phyloP scores from a whole-genome alignment of 148 eudicot genomes.

The Polygonum aviculare region DNA sequence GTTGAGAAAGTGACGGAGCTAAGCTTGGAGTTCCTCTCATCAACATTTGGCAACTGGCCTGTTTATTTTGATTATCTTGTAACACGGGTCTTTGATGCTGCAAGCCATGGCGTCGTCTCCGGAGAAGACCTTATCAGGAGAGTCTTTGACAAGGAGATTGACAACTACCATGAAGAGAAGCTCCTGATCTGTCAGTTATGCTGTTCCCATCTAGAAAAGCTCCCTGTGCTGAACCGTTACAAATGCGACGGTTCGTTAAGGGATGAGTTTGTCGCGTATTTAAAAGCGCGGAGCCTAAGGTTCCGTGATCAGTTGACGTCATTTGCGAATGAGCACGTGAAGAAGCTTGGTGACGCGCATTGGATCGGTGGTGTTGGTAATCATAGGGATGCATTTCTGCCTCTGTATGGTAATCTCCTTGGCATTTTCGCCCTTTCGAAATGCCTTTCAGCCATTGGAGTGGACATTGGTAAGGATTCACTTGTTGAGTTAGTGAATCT shows the following conservation, averaged over 20 bases:
- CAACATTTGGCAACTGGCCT: constrained; percentile 62
- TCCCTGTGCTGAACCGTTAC: constrained; percentile 26
- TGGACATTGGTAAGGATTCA: constrained; percentile 25
- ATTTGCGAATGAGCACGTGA: constrained; percentile 30
- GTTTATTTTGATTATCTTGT: constrained; percentile 58
- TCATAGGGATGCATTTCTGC: constrained; percentile 88
- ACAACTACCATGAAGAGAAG: constrained; percentile 92
- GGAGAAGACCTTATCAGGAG: constrained; percentile 69
- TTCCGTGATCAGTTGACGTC: constrained; percentile 44
- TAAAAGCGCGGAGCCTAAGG: constrained; percentile 48
- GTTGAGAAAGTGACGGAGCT: constrained; percentile 81
- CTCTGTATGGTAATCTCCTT: constrained; percentile 73
- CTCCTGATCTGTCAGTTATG: constrained; percentile 77
- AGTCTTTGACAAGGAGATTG: constrained; percentile 94
- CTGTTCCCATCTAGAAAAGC: constrained; percentile 59
- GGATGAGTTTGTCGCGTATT: constrained; percentile 21
- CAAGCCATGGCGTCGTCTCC: constrained; percentile 35
- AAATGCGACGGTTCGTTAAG: constrained; percentile 13
- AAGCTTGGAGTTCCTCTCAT: constrained; percentile 64
- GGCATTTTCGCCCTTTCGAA: constrained; percentile 58
- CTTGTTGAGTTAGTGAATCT: constrained; percentile 45
- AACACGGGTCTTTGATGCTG: constrained; percentile 47
- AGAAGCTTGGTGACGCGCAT: constrained; percentile 32
- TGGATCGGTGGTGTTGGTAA: constrained; percentile 92
- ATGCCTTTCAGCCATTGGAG: constrained; percentile 31